Base-by-base conservation (phyloP, 495 filamentous ascomycete genomes). In the Penicillium roqueforti region DNA sequence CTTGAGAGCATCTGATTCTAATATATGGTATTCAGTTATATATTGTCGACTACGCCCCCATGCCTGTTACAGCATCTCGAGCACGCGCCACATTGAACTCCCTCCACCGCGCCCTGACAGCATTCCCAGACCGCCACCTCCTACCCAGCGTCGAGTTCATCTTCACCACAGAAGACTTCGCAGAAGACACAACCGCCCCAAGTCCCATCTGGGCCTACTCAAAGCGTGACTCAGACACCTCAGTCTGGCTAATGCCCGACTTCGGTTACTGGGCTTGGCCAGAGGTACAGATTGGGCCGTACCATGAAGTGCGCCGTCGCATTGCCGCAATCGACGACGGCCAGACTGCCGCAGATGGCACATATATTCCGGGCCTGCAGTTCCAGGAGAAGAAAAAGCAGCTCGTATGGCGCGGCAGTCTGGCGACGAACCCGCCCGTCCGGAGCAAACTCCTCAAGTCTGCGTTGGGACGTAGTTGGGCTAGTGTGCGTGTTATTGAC, bases 181-280 rank as follows among this genome's bases (percentile, higher is more conserved):
- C 60, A 50, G 53, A 55, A 14, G 59, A 62, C 11, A 51, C 61
- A 13, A 47, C 53, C 0, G 53, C 54, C 1, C 16, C 29, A 5
- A 65, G 72, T 0, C 74, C 76, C 0, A 66, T 80, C 3, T 86
- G 83, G 81, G 67, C 74, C 0, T 80, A 78, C 51, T 71, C 82
- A 0, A 80, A 82, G 29, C 65, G 64, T 3, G 64, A 65, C 18
- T 55, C 56, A 6, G 75, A 85, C 36, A 59, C 69, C 0, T 66
- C 73, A 11, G 68, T 76, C 46, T 92, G 88, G 83, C 61, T 88
- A 3, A 87, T 92, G 71, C 88, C 89, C 0, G 87, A 92, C 70
- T 92, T 91, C 65, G 80, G 83, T 55, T 88, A 85, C 74, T 92
- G 85, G 85, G 73, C 83, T 1, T 90, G 86, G 85, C 76, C 83